Percentiles rank a stretch among this genome's conserved stretches.
These are phyloP conservation scores for Hydrangea macrophylla DNA, from an alignment of 148 eudicot genomes.

Conservation along the genomic window DNA sequence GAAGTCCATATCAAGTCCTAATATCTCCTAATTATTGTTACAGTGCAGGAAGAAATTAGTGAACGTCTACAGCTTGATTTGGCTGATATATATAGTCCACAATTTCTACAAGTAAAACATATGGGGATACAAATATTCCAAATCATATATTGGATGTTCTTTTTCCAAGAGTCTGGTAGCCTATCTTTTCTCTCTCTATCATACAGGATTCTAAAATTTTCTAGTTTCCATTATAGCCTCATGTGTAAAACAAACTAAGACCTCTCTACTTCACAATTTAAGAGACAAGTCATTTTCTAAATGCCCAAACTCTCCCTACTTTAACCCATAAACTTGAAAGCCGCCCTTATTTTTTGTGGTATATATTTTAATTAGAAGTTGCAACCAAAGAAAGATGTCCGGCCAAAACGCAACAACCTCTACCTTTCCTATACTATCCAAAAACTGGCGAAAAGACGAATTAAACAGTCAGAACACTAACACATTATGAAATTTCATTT, in stretches of 20 bases:
- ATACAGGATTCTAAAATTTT: not conserved
- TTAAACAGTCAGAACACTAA: not conserved
- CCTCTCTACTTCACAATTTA: not conserved
- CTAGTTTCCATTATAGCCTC: not conserved
- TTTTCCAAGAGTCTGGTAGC: not conserved
- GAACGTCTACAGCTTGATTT: not conserved
- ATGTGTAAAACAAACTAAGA: not conserved
- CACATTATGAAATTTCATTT: not conserved
- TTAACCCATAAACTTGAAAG: not conserved
- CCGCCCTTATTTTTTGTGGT: not conserved
- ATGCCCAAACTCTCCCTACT: not conserved
- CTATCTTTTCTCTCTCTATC: not conserved
- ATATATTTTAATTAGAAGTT: not conserved
- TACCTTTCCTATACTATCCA: not conserved
- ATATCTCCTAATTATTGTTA: not conserved
- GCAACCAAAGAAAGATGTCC: conserved; percentile 10
- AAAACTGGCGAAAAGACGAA: not conserved
- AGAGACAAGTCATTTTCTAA: not conserved
- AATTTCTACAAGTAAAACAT: not conserved
- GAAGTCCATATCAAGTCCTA: not conserved
- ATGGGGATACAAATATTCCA: not conserved
- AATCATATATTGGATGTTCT: not conserved
- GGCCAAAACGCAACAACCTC: conserved; percentile 2
- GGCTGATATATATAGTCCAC: not conserved
- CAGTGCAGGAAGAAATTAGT: not conserved